Evolutionary conservation across 768 basidiomycete genomes (phyloP).

Genomic region (Tulasnella sp.): DNA sequence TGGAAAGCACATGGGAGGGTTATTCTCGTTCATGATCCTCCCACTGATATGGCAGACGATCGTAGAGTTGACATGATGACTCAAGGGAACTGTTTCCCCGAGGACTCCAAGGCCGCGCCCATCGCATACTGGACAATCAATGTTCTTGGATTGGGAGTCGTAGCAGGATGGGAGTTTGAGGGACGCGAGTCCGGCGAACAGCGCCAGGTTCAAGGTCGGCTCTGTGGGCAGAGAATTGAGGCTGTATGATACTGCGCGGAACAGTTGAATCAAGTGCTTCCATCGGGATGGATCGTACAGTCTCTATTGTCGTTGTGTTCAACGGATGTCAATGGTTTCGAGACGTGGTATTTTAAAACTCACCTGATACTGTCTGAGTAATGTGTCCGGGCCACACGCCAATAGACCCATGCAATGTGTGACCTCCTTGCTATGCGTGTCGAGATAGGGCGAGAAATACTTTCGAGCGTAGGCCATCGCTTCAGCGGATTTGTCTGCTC

Average conservation of each 20-base stretch:
- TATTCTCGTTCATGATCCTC: slow-evolving; percentile 89
- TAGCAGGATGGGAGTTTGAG: slow-evolving; percentile 84
- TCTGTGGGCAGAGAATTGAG: slow-evolving; percentile 81
- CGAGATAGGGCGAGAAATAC: slow-evolving; percentile 70
- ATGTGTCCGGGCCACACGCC: slow-evolving; percentile 59
- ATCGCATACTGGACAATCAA: slow-evolving; percentile 89
- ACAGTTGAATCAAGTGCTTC: slow-evolving; percentile 58
- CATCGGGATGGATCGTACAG: slow-evolving; percentile 77
- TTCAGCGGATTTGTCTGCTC: slow-evolving; percentile 49
- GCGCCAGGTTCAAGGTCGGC: slow-evolving; percentile 73
- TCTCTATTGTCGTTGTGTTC: slow-evolving; percentile 36
- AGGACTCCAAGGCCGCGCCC: slow-evolving; percentile 57
- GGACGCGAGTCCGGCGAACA: slow-evolving; percentile 85
- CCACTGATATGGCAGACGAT: slow-evolving; percentile 88
- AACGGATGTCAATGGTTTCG: neutral
- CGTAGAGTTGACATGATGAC: slow-evolving; percentile 90
- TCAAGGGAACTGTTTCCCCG: slow-evolving; percentile 76
- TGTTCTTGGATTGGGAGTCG: slow-evolving; percentile 43
- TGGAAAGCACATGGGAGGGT: slow-evolving; percentile 84
- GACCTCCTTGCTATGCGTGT: slow-evolving; percentile 69
- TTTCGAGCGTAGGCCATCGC: slow-evolving; percentile 81
- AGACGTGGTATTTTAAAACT: neutral
- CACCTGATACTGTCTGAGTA: slow-evolving; percentile 72
- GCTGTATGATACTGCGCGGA: slow-evolving; percentile 76
- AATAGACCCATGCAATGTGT: slow-evolving; percentile 65